Evolutionary conservation across 1,284 basidiomycete species (phyloP).

Genomic region (Ganoderma sp.): DNA sequence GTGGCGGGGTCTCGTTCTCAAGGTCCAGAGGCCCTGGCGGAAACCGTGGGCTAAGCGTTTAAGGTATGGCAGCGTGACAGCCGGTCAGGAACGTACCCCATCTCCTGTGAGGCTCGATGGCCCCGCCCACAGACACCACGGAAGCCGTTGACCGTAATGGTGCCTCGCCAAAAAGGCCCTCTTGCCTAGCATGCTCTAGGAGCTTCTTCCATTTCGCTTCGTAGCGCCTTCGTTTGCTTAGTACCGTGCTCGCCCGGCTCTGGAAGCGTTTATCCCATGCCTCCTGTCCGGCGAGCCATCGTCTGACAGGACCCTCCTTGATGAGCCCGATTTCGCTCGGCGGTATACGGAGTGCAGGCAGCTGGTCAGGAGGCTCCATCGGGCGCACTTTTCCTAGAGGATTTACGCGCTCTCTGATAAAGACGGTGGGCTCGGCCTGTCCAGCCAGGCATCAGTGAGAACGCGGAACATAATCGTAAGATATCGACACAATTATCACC

Average conservation of each 20-base stretch:
- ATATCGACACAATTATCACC: conserved; percentile 19
- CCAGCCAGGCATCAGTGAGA: background rate
- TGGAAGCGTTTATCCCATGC: conserved; percentile 62
- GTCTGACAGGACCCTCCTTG: conserved; percentile 62
- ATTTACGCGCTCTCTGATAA: conserved; percentile 90
- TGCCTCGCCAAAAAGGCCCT: conserved; percentile 49
- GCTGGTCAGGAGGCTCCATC: conserved; percentile 73
- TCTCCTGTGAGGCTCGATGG: conserved; percentile 34
- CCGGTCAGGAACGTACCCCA: conserved; percentile 34
- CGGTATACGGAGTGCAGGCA: conserved; percentile 70
- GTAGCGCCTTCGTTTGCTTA: conserved; percentile 48
- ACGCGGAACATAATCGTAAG: too few relatives aligned
- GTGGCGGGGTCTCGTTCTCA: conserved; percentile 63
- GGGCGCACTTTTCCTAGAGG: conserved; percentile 78
- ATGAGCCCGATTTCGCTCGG: conserved; percentile 70
- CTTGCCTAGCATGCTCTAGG: conserved; percentile 51
- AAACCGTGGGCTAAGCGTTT: background rate
- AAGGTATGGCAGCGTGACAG: too few relatives aligned
- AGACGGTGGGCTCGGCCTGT: conserved; percentile 45
- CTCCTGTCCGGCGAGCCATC: conserved; percentile 64
- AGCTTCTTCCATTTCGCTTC: conserved; percentile 49
- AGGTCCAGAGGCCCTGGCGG: conserved; percentile 57
- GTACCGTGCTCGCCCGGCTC: conserved; percentile 46
- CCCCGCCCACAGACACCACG: conserved; percentile 31
- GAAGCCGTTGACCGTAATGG: conserved; percentile 13